Percentiles rank a stretch among this genome's conserved stretches.
These are phyloP conservation scores for Acer campestre DNA, from an alignment of 345 rosid genomes.

Conservation along the genomic window DNA sequence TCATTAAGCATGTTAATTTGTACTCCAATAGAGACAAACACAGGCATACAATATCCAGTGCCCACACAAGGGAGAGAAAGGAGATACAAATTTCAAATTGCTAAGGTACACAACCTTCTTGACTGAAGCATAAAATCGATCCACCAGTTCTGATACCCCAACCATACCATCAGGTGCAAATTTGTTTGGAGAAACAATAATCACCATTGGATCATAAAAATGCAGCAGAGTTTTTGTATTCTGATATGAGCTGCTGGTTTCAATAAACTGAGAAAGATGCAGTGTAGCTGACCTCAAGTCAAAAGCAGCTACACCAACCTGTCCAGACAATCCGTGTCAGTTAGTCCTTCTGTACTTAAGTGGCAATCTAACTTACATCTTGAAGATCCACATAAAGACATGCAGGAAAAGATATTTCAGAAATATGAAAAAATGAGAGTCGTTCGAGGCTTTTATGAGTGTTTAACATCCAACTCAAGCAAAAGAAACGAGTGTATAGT, in stretches of 20 bases:
- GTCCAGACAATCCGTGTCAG: constrained; percentile 15
- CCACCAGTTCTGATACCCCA: constrained; percentile 86
- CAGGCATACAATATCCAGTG: background rate
- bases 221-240: constrained; percentile 83
- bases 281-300: constrained; percentile 86
- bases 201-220: constrained; percentile 80
- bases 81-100: constrained; percentile 6
- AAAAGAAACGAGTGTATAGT: background rate
- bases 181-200: constrained; percentile 83
- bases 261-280: constrained; percentile 95
- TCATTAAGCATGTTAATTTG: background rate
- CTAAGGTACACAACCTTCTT: constrained; percentile 62
- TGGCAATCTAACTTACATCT: background rate
- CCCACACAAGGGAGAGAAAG: background rate
- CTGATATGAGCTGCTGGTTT: constrained; percentile 94
- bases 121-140: constrained; percentile 58
- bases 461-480: constrained; percentile 3
- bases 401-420: background rate
- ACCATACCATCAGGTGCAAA: constrained; percentile 86
- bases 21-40: background rate
- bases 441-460: background rate
- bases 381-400: background rate
- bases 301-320: constrained; percentile 98
- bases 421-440: background rate
- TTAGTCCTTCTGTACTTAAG: background rate